Conservation (phyloP, 2,329 filamentous ascomycete genomes). For the Hypoxylon sp. region DNA sequence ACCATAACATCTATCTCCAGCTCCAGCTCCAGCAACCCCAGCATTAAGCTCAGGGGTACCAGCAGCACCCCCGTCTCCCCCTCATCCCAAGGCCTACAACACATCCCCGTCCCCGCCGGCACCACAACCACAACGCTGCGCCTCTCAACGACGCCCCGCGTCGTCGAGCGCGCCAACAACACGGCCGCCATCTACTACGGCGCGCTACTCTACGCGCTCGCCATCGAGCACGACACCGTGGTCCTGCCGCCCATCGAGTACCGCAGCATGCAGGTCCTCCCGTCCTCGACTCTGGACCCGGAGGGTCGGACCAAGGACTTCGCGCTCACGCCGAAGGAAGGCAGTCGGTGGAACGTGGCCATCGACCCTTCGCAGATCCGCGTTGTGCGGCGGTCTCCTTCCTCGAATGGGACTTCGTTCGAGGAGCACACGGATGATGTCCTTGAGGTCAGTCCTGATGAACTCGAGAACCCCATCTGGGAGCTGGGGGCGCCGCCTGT, state of each 20-base stretch:
- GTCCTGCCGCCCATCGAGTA: conserved; percentile 38
- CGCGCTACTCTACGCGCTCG: conserved; percentile 48
- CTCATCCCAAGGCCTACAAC: conserved; percentile 36
- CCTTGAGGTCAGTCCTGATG: conserved; percentile 16
- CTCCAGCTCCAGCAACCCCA: conserved; percentile 13
- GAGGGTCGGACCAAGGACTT: conserved; percentile 43
- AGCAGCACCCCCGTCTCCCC: conserved; percentile 21
- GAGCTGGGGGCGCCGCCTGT: conserved; percentile 47
- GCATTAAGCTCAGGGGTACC: not conserved
- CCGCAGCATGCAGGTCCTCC: conserved; percentile 31
- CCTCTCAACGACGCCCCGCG: conserved; percentile 40
- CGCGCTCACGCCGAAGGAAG: conserved; percentile 36
- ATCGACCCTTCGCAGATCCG: conserved; percentile 48
- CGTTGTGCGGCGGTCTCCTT: conserved; percentile 28
- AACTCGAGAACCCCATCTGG: conserved; percentile 47
- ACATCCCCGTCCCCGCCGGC: conserved; percentile 31
- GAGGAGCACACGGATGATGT: conserved; percentile 7
- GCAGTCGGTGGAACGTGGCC: conserved; percentile 46
- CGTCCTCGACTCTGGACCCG: conserved; percentile 39
- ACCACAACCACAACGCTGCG: conserved; percentile 29
- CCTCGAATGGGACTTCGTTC: conserved; percentile 2
- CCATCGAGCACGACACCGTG: conserved; percentile 43
- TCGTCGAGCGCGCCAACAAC: conserved; percentile 44
- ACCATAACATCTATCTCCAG: conserved; percentile 18
- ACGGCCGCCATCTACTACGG: conserved; percentile 48